These are phyloP conservation scores for Stellera chamaejasme DNA, from an alignment of 345 rosid species.

Conservation along the genomic window DNA sequence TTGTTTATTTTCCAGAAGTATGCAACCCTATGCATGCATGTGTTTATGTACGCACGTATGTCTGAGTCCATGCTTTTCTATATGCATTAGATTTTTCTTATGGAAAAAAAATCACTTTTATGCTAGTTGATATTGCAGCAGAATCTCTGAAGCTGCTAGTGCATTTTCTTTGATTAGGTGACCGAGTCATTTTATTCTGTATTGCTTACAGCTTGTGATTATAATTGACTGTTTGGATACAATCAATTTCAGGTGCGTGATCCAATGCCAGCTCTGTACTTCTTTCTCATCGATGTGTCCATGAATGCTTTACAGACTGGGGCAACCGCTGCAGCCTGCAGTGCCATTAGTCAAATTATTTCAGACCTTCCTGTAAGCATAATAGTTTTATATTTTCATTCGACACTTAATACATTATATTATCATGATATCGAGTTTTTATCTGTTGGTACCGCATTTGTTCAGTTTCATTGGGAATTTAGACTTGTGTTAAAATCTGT, in stretches of 20 bases:
- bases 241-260: constrained; percentile 68
- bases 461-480: neutral
- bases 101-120: neutral
- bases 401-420: neutral
- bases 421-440: neutral
- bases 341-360: constrained; percentile 89
- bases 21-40: constrained; percentile 1
- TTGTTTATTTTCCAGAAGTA: neutral
- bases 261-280: constrained; percentile 95
- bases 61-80: neutral
- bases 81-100: neutral
- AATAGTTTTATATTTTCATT: constrained; percentile 8
- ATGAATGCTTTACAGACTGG: constrained; percentile 93
- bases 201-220: neutral
- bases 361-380: constrained; percentile 86
- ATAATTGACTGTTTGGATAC: constrained; percentile 7
- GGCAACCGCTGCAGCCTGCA: constrained; percentile 97
- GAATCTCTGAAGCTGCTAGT: neutral
- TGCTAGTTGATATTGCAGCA: too few species aligned
- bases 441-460: neutral
- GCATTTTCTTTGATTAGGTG: constrained; percentile 1
- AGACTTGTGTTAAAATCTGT: neutral
- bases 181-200: constrained; percentile 4
- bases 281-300: constrained; percentile 94
- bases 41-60: neutral